A percentile compares a stretch with the other conserved stretches of the same genome.
Conservation (phyloP, 805 yeast genomes). For the Yamadazyma ubonensis region DNA sequence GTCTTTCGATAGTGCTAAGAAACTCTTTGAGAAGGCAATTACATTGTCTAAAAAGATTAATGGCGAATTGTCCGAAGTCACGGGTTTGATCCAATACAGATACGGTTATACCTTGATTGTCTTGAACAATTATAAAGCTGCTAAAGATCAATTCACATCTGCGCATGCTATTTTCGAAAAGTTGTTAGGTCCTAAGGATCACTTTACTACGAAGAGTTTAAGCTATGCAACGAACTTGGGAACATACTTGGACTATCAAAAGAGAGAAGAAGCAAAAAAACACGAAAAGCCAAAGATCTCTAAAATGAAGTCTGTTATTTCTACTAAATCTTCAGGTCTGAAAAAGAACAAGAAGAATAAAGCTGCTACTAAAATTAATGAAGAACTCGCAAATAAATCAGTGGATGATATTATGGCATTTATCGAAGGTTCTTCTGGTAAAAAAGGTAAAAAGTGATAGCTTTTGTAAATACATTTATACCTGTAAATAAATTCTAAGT, state of each 20-base stretch:
- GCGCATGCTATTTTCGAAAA: slow-evolving; percentile 58
- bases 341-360: slow-evolving; percentile 12
- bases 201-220: slow-evolving; percentile 63
- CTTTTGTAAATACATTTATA: too few relatives aligned
- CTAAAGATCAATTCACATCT: slow-evolving; percentile 53
- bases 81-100: slow-evolving; percentile 69
- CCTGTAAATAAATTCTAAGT: neutral
- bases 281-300: slow-evolving; percentile 1
- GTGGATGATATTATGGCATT: slow-evolving; percentile 71
- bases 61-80: slow-evolving; percentile 59
- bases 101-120: slow-evolving; percentile 48
- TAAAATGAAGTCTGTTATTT: slow-evolving; percentile 12
- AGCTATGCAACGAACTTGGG: slow-evolving; percentile 62
- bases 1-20: slow-evolving; percentile 46
- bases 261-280: slow-evolving; percentile 35
- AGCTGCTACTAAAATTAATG: slow-evolving; percentile 9
- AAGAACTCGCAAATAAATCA: slow-evolving; percentile 56
- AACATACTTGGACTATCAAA: slow-evolving; percentile 45
- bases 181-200: slow-evolving; percentile 66
- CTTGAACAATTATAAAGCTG: slow-evolving; percentile 50
- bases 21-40: slow-evolving; percentile 54
- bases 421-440: slow-evolving; percentile 52
- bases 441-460: too few relatives aligned
- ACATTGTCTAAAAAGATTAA: slow-evolving; percentile 49
- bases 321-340: slow-evolving; percentile 13